Conservation (phyloP, 2,329 filamentous ascomycete species). For the Pseudocercospora crystallina region DNA sequence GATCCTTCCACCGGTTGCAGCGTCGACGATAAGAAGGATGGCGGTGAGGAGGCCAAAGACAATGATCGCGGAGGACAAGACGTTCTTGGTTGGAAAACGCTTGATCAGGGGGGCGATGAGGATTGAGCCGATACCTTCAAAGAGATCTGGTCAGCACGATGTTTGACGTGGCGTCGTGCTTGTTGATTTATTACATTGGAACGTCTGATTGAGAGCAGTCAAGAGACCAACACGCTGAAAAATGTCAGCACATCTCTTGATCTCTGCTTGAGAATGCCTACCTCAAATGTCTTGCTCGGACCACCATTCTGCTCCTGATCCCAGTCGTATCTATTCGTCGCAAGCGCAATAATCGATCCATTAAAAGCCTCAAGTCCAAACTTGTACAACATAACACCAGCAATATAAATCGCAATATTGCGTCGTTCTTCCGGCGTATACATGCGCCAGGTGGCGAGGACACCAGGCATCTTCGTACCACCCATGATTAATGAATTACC, state of each 20-base stretch:
- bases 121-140: conserved; percentile 7
- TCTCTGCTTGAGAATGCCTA: not conserved
- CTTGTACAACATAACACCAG: conserved; percentile 12
- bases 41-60: conserved; percentile 10
- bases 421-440: conserved; percentile 4
- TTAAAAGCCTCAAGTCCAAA: conserved; percentile 15
- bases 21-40: conserved; percentile 11
- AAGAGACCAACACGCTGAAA: conserved; percentile 6
- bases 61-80: conserved; percentile 6
- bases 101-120: conserved; percentile 8
- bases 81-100: conserved; percentile 9
- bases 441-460: conserved; percentile 11
- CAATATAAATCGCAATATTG: conserved; percentile 12
- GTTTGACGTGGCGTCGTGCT: no score
- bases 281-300: not conserved
- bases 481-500: no score
- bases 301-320: not conserved
- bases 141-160: no score
- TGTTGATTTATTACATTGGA: no score
- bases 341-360: conserved; percentile 10
- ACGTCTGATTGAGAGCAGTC: conserved; percentile 9
- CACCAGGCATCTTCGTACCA: conserved; percentile 1
- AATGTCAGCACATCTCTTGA: not conserved
- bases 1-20: conserved; percentile 4
- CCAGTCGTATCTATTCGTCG: conserved; percentile 8